phyloP scores from a whole-genome alignment of 768 basidiomycete genomes.

The Exidia glandulosa region DNA sequence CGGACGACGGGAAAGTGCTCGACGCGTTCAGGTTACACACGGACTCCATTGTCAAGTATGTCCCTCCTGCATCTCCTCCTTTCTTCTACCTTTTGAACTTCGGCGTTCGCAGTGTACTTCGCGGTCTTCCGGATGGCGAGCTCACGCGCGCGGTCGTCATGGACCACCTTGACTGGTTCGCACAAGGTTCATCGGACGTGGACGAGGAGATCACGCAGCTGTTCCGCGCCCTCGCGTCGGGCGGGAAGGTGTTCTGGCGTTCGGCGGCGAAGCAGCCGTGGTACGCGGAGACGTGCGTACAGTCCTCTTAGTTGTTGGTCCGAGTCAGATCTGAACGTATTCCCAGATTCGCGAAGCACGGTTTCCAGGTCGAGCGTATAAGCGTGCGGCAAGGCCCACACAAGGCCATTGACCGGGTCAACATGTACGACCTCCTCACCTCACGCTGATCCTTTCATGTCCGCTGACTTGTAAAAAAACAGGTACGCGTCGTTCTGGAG shows the following conservation, averaged over 20 bases:
- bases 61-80: neutral
- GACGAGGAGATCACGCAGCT: conserved; percentile 48
- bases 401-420: conserved; percentile 52
- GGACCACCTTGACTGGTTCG: conserved; percentile 59
- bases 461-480: neutral
- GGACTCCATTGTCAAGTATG: conserved; percentile 56
- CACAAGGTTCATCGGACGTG: conserved; percentile 35
- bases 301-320: neutral
- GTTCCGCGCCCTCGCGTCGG: conserved; percentile 41
- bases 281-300: conserved; percentile 40
- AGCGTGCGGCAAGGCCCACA: conserved; percentile 38
- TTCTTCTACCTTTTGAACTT: neutral
- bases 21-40: conserved; percentile 62
- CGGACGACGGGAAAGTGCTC: conserved; percentile 31
- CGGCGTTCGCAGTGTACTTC: conserved; percentile 27
- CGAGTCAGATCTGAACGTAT: neutral
- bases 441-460: neutral
- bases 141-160: conserved; percentile 58
- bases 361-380: conserved; percentile 43
- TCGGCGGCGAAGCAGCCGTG: conserved; percentile 54
- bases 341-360: conserved; percentile 36
- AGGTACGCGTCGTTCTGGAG: neutral
- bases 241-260: conserved; percentile 57
- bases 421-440: conserved; percentile 38
- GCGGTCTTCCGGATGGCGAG: conserved; percentile 31